phyloP scores from a whole-genome alignment of 441 rosid species.

The Populus tomentosa region DNA sequence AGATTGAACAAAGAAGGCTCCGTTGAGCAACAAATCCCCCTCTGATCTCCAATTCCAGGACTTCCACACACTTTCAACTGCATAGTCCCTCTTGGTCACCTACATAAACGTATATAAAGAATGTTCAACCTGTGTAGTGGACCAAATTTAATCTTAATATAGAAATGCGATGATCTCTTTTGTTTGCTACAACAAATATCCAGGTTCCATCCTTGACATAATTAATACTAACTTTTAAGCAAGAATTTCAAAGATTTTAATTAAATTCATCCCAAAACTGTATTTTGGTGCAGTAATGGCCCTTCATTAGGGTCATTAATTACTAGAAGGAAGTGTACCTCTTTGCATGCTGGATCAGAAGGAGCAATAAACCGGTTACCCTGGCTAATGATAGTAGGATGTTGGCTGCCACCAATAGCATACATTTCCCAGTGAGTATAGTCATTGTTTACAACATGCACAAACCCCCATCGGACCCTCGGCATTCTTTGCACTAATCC shows the following conservation, averaged over 20 bases:
- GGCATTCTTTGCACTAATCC: slow-evolving; percentile 28
- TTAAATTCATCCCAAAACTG: no score
- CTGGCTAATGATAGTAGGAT: slow-evolving; percentile 27
- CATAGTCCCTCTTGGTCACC: slow-evolving; percentile 23
- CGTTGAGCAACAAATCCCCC: slow-evolving; percentile 31
- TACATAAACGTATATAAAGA: slow-evolving; percentile 1
- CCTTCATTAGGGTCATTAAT: no score
- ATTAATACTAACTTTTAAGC: no score
- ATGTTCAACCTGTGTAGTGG: not conserved
- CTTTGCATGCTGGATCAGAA: slow-evolving; percentile 2
- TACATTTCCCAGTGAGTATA: slow-evolving; percentile 27
- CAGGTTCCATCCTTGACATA: not conserved
- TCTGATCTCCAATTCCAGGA: slow-evolving; percentile 32
- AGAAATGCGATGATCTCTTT: not conserved
- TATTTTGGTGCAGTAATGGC: no score
- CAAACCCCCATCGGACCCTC: slow-evolving; percentile 20
- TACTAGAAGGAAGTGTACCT: slow-evolving; percentile 7
- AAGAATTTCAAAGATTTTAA: no score
- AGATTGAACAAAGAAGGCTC: slow-evolving; percentile 31
- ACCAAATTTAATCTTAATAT: not conserved
- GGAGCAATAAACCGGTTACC: slow-evolving; percentile 31
- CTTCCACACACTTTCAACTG: slow-evolving; percentile 26
- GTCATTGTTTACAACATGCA: slow-evolving; percentile 29
- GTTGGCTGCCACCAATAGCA: slow-evolving; percentile 32
- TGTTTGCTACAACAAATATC: no score